A percentile compares a stretch with the other conserved stretches of the same genome.
Evolutionary conservation across 2,329 filamentous ascomycete species (phyloP).

Genomic region (Diplodia intermedia): DNA sequence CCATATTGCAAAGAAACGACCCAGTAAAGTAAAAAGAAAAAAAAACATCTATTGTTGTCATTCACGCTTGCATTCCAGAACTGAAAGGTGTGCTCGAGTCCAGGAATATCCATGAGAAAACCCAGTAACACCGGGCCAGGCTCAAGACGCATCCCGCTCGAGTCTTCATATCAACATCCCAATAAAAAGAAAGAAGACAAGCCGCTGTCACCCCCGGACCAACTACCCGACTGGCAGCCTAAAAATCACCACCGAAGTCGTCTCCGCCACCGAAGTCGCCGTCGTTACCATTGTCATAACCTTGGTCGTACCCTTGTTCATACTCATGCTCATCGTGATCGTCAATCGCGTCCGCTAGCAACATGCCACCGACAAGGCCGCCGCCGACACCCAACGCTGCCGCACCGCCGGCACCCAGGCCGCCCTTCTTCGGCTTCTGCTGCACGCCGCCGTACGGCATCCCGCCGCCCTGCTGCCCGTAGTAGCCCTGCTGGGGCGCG

Average conservation of each 20-base stretch:
- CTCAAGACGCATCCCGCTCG: too few relatives aligned
- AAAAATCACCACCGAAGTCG: slow-evolving; percentile 41
- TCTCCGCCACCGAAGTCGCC: slow-evolving; percentile 38
- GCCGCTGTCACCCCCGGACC: too few relatives aligned
- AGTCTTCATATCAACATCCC: too few relatives aligned
- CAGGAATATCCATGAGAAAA: too few relatives aligned
- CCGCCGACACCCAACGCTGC: slow-evolving; percentile 80
- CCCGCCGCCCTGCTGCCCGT: slow-evolving; percentile 46
- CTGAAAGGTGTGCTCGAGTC: too few relatives aligned
- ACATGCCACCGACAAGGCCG: slow-evolving; percentile 77
- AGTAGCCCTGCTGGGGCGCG: slow-evolving; percentile 39
- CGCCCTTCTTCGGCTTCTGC: slow-evolving; percentile 53
- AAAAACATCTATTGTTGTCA: too few relatives aligned
- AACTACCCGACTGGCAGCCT: not conserved
- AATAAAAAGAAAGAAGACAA: not conserved
- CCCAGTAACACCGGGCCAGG: too few relatives aligned
- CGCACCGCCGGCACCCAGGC: slow-evolving; percentile 74
- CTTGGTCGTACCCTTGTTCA: slow-evolving; percentile 28
- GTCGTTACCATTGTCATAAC: slow-evolving; percentile 40
- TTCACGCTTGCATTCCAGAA: too few relatives aligned
- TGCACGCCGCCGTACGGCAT: slow-evolving; percentile 10
- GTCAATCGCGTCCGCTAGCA: slow-evolving; percentile 73
- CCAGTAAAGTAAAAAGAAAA: too few relatives aligned
- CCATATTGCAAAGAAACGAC: too few relatives aligned
- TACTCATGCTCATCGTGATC: slow-evolving; percentile 45